These are phyloP conservation scores for Fusarium illudens DNA, from an alignment of 2,329 filamentous ascomycete genomes.

Conservation along the genomic window DNA sequence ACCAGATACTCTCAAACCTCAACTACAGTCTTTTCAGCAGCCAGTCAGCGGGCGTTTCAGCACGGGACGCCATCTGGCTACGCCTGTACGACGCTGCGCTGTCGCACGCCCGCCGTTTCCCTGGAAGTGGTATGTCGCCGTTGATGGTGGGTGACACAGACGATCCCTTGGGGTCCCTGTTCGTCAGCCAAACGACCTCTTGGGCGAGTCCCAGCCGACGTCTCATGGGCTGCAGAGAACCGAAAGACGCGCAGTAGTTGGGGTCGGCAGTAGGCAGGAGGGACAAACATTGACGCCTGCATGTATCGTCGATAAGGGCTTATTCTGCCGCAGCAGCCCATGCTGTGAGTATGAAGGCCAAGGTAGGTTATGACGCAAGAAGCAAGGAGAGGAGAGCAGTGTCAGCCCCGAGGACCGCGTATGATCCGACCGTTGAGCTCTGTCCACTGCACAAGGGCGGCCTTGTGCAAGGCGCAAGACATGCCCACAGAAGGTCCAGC, in stretches of 20 bases:
- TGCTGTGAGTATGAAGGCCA: background rate
- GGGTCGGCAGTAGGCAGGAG: background rate
- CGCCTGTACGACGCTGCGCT: background rate
- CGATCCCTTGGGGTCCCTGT: background rate
- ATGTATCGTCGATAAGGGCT: background rate
- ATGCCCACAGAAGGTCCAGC: background rate
- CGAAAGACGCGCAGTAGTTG: background rate
- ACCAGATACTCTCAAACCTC: background rate
- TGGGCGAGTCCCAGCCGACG: background rate
- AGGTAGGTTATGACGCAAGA: background rate
- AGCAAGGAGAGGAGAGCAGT: background rate
- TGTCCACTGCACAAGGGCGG: background rate
- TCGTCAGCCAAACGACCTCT: background rate
- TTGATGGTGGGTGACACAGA: background rate
- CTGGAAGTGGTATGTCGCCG: background rate
- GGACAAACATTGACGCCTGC: background rate
- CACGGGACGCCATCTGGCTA: background rate
- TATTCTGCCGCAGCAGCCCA: background rate
- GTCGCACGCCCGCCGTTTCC: background rate
- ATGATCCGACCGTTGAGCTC: background rate
- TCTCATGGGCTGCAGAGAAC: background rate
- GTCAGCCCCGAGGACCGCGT: background rate
- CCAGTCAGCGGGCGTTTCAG: background rate
- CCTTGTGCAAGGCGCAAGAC: background rate
- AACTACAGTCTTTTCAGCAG: background rate